Conservation (phyloP, 2,329 filamentous ascomycete genomes). For the Penicillium verrucosum region DNA sequence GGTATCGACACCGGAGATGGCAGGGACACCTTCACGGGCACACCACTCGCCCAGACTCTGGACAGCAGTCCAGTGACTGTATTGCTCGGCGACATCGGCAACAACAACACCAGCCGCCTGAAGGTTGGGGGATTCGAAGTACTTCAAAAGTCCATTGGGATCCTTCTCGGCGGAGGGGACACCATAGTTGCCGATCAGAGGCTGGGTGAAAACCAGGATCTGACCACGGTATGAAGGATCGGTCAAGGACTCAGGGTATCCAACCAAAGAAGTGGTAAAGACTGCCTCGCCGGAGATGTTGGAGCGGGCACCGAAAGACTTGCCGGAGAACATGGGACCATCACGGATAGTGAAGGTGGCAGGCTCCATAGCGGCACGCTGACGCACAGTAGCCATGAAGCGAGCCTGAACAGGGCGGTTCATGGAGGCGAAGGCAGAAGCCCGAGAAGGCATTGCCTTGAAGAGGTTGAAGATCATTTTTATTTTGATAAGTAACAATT, state of each 20-base stretch:
- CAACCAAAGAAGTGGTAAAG: constrained; percentile 96
- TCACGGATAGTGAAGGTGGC: constrained; percentile 96
- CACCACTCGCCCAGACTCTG: constrained; percentile 94
- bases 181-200: constrained; percentile 97
- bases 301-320: constrained; percentile 91
- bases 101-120: constrained; percentile 96
- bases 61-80: constrained; percentile 98
- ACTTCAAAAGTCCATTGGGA: constrained; percentile 85
- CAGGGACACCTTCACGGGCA: constrained; percentile 89
- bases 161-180: constrained; percentile 85
- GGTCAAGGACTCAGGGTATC: constrained; percentile 86
- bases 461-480: constrained; percentile 56
- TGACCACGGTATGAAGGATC: constrained; percentile 71
- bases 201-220: constrained; percentile 97
- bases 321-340: constrained; percentile 93
- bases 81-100: constrained; percentile 85
- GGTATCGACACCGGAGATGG: constrained; percentile 95
- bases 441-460: constrained; percentile 50
- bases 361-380: constrained; percentile 67
- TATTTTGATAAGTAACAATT: constrained; percentile 17
- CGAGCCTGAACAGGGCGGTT: constrained; percentile 38
- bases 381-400: constrained; percentile 65
- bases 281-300: constrained; percentile 98
- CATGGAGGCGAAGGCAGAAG: constrained; percentile 44
- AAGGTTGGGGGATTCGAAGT: constrained; percentile 97